These are phyloP conservation scores for Volvariella surrecta DNA, from an alignment of 1,284 basidiomycete genomes.

Conservation along the genomic window DNA sequence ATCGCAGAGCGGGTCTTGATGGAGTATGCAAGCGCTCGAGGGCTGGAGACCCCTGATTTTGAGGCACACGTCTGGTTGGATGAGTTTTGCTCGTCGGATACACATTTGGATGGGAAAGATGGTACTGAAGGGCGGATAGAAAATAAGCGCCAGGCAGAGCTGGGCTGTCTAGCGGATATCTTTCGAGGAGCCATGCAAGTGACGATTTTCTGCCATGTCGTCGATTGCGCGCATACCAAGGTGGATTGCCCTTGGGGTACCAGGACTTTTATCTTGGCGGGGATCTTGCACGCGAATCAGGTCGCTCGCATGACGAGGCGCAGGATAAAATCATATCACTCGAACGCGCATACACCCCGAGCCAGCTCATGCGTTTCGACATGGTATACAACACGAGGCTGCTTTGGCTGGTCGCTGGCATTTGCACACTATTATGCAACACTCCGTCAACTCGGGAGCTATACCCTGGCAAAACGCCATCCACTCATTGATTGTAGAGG, in stretches of 20 bases:
- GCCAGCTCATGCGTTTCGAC: slow-evolving; percentile 11
- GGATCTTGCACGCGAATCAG: slow-evolving; percentile 15
- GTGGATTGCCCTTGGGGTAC: slow-evolving; percentile 14
- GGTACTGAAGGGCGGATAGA: slow-evolving; percentile 1
- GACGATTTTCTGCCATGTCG: slow-evolving; percentile 15
- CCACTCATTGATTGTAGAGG: slow-evolving; percentile 18
- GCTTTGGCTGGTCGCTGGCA: slow-evolving; percentile 15
- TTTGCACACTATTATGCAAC: slow-evolving; percentile 16
- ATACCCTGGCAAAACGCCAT: slow-evolving; percentile 17
- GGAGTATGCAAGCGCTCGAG: slow-evolving; percentile 8
- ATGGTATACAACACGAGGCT: slow-evolving; percentile 12
- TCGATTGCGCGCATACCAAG: slow-evolving; percentile 15
- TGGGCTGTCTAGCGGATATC: slow-evolving; percentile 16
- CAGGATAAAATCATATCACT: neutral
- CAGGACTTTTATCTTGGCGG: slow-evolving; percentile 16
- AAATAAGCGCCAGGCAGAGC: slow-evolving; percentile 6
- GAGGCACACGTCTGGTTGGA: slow-evolving; percentile 17
- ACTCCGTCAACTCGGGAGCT: slow-evolving; percentile 14
- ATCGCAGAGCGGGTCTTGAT: slow-evolving; percentile 6
- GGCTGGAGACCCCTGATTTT: neutral
- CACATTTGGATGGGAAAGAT: neutral
- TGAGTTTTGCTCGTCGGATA: slow-evolving; percentile 15
- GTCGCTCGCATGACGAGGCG: slow-evolving; percentile 12
- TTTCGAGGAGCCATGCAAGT: slow-evolving; percentile 14
- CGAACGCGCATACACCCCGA: neutral